A percentile compares a stretch with the other conserved stretches of the same genome.
Evolutionary conservation across 1,284 basidiomycete species (phyloP).

Genomic region (Paramarasmius palmivorus): DNA sequence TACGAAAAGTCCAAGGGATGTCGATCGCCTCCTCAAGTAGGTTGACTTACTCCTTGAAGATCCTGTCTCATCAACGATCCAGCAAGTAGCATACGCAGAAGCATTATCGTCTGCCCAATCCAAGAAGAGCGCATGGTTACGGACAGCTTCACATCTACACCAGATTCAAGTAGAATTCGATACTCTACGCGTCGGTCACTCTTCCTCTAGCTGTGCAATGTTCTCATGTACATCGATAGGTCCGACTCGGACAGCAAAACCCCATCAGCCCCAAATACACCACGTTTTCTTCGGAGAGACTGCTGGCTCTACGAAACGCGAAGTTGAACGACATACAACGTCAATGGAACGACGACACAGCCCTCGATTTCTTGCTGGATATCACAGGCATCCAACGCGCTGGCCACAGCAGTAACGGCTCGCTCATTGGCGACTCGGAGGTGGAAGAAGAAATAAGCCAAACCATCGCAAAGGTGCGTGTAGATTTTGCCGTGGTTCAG

Average conservation of each 20-base stretch:
- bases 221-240: not conserved
- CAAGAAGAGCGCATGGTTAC: not conserved
- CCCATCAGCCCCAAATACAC: slow-evolving; percentile 26
- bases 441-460: too few relatives aligned
- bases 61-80: not conserved
- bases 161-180: not conserved
- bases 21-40: slow-evolving; percentile 5
- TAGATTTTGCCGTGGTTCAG: too few relatives aligned
- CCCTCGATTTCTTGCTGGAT: too few relatives aligned
- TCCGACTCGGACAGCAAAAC: not conserved
- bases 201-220: not conserved
- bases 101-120: not conserved
- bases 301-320: slow-evolving; percentile 34
- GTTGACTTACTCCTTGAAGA: not conserved
- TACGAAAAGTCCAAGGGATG: slow-evolving; percentile 28
- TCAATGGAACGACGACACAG: slow-evolving; percentile 24
- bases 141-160: not conserved
- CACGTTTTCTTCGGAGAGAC: slow-evolving; percentile 31
- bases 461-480: too few relatives aligned
- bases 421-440: too few relatives aligned
- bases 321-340: slow-evolving; percentile 32
- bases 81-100: not conserved
- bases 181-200: not conserved
- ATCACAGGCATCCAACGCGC: too few relatives aligned
- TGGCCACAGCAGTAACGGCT: too few relatives aligned